Evolutionary conservation across 352 stramenopile species (phyloP).

Genomic region (Phytophthora cryptogea): DNA sequence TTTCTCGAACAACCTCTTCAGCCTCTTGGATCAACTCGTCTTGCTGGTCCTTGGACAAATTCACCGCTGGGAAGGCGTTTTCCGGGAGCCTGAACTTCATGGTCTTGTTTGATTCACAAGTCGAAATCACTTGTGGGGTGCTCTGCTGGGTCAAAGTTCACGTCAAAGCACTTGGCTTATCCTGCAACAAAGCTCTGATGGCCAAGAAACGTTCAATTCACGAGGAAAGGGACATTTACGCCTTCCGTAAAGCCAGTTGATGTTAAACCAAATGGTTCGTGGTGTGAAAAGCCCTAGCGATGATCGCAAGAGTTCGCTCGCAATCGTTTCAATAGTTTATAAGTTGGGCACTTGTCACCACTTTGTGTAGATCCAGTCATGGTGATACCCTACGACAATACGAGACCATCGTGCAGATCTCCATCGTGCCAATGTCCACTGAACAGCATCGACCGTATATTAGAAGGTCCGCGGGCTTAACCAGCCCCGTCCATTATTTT

Average conservation of each 20-base stretch:
- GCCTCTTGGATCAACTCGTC: constrained; percentile 38
- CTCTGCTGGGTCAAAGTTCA: background rate
- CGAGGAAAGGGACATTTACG: constrained; percentile 1
- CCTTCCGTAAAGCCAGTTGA: constrained; percentile 2
- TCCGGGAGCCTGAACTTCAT: constrained; percentile 48
- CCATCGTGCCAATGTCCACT: background rate
- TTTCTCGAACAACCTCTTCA: constrained; percentile 44
- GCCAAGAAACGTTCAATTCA: constrained; percentile 3
- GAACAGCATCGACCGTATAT: background rate
- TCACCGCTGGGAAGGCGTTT: constrained; percentile 34
- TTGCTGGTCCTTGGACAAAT: constrained; percentile 32
- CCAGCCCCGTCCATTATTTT: background rate
- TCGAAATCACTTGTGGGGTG: constrained; percentile 1
- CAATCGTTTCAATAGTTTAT: no score
- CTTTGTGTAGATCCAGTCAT: no score
- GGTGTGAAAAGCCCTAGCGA: constrained; percentile 8
- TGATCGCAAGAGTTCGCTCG: no score
- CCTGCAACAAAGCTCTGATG: constrained; percentile 4
- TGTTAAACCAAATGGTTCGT: constrained; percentile 4
- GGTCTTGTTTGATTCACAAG: background rate
- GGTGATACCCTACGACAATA: background rate
- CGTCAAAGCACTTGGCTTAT: constrained; percentile 4
- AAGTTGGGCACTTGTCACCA: no score
- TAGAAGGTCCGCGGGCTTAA: background rate
- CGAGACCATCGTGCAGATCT: background rate